Conservation (phyloP, 2,329 filamentous ascomycete species). For the Colletotrichum sojae region DNA sequence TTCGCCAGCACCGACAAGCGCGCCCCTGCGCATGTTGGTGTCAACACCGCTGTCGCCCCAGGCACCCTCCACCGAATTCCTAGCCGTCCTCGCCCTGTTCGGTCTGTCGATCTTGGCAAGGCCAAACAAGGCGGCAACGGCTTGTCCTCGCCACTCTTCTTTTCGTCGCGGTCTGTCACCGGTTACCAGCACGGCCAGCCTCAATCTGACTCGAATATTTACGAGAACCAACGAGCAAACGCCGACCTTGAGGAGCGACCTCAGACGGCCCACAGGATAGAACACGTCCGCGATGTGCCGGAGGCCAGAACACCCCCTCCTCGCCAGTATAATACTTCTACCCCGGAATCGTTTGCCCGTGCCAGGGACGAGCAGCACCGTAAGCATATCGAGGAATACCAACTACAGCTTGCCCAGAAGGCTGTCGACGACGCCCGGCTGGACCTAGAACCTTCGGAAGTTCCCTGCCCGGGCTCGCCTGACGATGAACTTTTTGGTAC, state of each 20-base stretch:
- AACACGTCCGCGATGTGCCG: conserved; percentile 48
- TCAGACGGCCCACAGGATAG: conserved; percentile 61
- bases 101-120: conserved; percentile 58
- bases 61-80: conserved; percentile 66
- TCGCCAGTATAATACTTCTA: conserved; percentile 54
- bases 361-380: conserved; percentile 52
- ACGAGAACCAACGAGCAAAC: conserved; percentile 52
- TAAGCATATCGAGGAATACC: conserved; percentile 51
- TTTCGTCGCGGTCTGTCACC: conserved; percentile 54
- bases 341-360: conserved; percentile 56
- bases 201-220: conserved; percentile 61
- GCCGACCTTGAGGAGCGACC: conserved; percentile 61
- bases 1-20: conserved; percentile 75
- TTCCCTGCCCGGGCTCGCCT: conserved; percentile 62
- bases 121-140: conserved; percentile 46
- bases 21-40: conserved; percentile 72
- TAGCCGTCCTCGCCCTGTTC: conserved; percentile 58
- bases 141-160: conserved; percentile 55
- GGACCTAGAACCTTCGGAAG: conserved; percentile 46
- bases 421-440: conserved; percentile 38
- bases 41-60: conserved; percentile 73
- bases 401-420: conserved; percentile 50
- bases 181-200: conserved; percentile 61
- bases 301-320: conserved; percentile 54
- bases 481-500: conserved; percentile 54